Base-by-base conservation (phyloP, 345 rosid species). In the Rhizophora mangle region DNA sequence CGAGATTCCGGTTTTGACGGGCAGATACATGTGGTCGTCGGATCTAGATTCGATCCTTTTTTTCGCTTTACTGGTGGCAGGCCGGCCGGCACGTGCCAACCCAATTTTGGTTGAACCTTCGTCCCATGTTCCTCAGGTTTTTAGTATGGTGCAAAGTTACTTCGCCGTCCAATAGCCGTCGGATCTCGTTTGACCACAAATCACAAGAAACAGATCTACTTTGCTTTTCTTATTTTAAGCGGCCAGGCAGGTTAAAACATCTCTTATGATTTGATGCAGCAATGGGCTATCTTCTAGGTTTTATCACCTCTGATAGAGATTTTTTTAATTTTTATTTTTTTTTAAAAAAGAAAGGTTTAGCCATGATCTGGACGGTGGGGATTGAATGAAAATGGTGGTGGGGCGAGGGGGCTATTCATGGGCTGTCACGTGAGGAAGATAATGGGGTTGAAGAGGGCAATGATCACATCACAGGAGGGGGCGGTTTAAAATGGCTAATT, bases 51-150 rank as follows among this genome's bases (percentile, higher is more conserved):
- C 79, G 76, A 74, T 55, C 49, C 53, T 72, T 62, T 65, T 82
- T 76, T 71, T 43, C 2, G 65, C 76, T 82, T 85, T 74, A 62
- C 78, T 62, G 82, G 27, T 77, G 79, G 77, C 80, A 78, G 84
- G 79, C 71, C 81, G 85, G 89, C 96, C 81, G 85, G 89, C 96
- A 86, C 89, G 93, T 88, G 91, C 87, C 82, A 67, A 55, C 37
- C 55, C 64, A 64, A 61, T 72, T 64, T 54, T 46, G 13, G 18
- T 3, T 43, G 49, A 43, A 43, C 49, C 1, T 13, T 43, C 49
- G 49, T 43, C 19, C 18, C 49, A 43, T 13, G 49, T 13, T 43
- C 49, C 49, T 43, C 16, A 43, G 49, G 49, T 43, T 43, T 43
- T 43, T 43, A 3, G 18, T 43, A 0, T 5, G 15, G 49, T 3